A percentile compares a stretch with the other conserved stretches of the same genome.
Conservation (phyloP, 2,329 filamentous ascomycete species). For the Rugonectria rugulosa region DNA sequence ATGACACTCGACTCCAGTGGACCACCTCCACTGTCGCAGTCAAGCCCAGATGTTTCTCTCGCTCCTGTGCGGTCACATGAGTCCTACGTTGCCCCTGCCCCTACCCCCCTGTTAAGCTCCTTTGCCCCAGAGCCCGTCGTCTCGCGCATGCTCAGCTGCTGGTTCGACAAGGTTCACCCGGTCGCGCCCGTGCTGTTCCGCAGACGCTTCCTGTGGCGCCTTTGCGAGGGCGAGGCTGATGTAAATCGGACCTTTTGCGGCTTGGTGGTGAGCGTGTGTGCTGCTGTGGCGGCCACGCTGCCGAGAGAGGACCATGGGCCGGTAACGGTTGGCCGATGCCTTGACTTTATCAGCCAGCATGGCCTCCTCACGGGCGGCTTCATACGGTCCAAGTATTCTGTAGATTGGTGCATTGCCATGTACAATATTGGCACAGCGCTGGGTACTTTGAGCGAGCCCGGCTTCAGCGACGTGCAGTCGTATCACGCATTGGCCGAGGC, state of each 20-base stretch:
- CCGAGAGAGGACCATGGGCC: slow-evolving; percentile 36
- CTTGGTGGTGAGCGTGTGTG: slow-evolving; percentile 46
- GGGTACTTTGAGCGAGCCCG: slow-evolving; percentile 18
- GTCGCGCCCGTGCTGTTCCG: slow-evolving; percentile 45
- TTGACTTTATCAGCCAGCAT: slow-evolving; percentile 40
- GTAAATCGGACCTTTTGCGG: slow-evolving; percentile 41
- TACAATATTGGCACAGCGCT: slow-evolving; percentile 45
- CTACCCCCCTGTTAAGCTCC: slow-evolving; percentile 24
- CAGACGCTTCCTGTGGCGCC: slow-evolving; percentile 40
- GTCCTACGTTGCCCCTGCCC: no score
- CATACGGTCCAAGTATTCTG: slow-evolving; percentile 30
- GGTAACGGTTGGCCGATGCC: slow-evolving; percentile 40
- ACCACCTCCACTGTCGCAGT: slow-evolving; percentile 2
- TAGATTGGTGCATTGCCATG: slow-evolving; percentile 47
- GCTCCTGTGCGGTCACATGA: background rate
- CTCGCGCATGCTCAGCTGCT: slow-evolving; percentile 39
- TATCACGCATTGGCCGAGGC: slow-evolving; percentile 37
- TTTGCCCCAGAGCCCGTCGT: slow-evolving; percentile 28
- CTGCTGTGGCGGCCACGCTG: slow-evolving; percentile 44
- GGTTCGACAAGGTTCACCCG: slow-evolving; percentile 47
- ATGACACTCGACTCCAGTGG: slow-evolving; percentile 10
- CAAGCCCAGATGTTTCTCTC: slow-evolving; percentile 16
- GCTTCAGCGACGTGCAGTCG: slow-evolving; percentile 26
- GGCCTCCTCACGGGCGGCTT: slow-evolving; percentile 33
- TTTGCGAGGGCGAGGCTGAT: slow-evolving; percentile 36